Evolutionary conservation across 225 moss, liverwort and hornwort species (phyloP).

Genomic region (Bryoerythrophyllum caledonicum): DNA sequence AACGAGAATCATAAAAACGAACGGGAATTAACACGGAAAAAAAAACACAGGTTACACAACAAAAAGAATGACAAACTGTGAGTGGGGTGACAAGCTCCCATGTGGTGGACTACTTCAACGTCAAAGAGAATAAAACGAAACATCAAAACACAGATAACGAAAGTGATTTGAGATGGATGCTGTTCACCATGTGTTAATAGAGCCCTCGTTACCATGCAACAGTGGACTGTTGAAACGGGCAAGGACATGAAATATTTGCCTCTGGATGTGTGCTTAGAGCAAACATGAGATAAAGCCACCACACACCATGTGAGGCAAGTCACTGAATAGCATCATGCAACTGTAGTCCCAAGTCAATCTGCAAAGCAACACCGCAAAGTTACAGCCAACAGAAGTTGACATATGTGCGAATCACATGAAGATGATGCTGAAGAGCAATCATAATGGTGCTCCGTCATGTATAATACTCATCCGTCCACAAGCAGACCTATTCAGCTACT

Average conservation of each 20-base stretch:
- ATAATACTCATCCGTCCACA: conserved; percentile 41
- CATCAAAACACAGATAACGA: too few relatives aligned
- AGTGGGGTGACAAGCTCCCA: too few relatives aligned
- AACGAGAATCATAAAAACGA: too few relatives aligned
- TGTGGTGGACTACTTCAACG: too few relatives aligned
- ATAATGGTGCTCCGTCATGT: conserved; percentile 49
- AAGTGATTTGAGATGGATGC: too few relatives aligned
- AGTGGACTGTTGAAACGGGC: conserved; percentile 11
- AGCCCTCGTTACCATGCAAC: neutral
- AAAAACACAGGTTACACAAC: too few relatives aligned
- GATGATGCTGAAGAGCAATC: conserved; percentile 32
- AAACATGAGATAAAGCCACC: conserved; percentile 35
- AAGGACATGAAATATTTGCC: neutral
- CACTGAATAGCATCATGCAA: conserved; percentile 22
- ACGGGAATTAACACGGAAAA: too few relatives aligned
- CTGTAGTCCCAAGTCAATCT: conserved; percentile 27
- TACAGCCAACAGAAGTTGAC: conserved; percentile 24
- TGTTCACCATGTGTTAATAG: too few relatives aligned
- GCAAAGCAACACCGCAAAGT: conserved; percentile 38
- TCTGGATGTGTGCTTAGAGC: conserved; percentile 20
- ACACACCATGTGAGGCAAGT: conserved; percentile 20
- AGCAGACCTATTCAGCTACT: conserved; percentile 37
- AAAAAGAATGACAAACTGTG: too few relatives aligned
- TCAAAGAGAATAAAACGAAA: too few relatives aligned
- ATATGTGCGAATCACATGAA: neutral